Conservation (phyloP, 345 rosid genomes). For the Eucalyptus cladocalyx region DNA sequence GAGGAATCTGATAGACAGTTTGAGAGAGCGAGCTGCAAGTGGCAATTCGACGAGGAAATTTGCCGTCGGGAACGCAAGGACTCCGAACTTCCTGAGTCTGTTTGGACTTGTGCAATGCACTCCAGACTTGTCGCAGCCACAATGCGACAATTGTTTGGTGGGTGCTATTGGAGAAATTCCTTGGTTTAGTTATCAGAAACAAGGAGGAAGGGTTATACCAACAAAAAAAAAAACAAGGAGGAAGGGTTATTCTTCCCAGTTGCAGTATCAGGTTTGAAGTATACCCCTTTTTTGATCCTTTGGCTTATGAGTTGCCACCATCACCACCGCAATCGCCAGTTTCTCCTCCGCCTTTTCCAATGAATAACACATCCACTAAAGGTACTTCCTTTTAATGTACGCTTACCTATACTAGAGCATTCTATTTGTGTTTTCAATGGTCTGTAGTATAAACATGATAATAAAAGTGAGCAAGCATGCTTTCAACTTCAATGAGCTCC, state of each 20-base stretch:
- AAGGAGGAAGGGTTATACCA: too few relatives aligned
- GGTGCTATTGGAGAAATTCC: not conserved
- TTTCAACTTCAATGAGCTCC: too few relatives aligned
- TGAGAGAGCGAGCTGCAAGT: not conserved
- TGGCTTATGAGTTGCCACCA: too few relatives aligned
- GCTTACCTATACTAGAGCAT: too few relatives aligned
- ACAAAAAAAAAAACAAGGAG: not conserved
- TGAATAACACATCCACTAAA: too few relatives aligned
- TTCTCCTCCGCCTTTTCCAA: too few relatives aligned
- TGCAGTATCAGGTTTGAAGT: not conserved
- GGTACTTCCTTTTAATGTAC: too few relatives aligned
- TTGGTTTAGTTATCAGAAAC: not conserved
- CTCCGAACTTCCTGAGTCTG: not conserved
- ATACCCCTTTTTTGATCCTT: not conserved
- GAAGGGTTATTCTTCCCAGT: not conserved
- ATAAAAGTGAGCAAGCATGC: too few relatives aligned
- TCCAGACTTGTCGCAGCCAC: not conserved
- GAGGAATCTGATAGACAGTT: not conserved
- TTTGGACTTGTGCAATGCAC: not conserved
- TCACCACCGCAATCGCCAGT: too few relatives aligned
- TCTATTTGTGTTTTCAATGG: too few relatives aligned
- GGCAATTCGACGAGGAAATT: not conserved
- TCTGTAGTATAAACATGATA: too few relatives aligned
- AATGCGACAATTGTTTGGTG: not conserved
- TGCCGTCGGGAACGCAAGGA: not conserved